phyloP scores from a whole-genome alignment of 176 grass and related monocot species.

The Phoenix dactylifera region DNA sequence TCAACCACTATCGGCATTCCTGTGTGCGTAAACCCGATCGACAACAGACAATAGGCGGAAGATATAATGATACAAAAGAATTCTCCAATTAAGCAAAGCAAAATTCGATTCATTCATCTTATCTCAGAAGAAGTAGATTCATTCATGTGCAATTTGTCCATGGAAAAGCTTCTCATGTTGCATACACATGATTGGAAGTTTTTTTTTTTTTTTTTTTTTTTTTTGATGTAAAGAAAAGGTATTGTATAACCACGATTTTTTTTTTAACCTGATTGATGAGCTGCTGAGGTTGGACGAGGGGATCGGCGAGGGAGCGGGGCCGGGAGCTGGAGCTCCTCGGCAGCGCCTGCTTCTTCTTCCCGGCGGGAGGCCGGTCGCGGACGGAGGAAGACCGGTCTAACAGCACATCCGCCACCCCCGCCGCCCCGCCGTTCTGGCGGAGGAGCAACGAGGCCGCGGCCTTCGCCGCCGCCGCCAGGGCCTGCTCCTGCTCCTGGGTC shows the following conservation, averaged over 20 bases:
- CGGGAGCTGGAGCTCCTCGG: conserved; percentile 84
- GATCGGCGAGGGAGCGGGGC: conserved; percentile 64
- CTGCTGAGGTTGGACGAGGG: conserved; percentile 61
- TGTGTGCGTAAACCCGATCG: too few species aligned
- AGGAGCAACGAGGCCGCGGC: conserved; percentile 35
- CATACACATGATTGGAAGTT: too few species aligned
- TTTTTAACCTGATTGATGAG: conserved; percentile 62
- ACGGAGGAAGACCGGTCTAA: conserved; percentile 82
- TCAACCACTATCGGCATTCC: too few species aligned
- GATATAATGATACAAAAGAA: too few species aligned
- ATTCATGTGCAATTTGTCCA: too few species aligned
- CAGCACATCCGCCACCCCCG: not conserved
- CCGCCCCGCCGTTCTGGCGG: conserved; percentile 29
- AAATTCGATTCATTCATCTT: too few species aligned
- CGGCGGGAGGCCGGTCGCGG: conserved; percentile 36
- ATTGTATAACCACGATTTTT: too few species aligned
- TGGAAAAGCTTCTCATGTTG: too few species aligned
- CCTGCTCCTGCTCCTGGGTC: conserved; percentile 52
- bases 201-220: too few species aligned
- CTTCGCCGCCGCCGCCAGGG: conserved; percentile 55
- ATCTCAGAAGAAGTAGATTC: too few species aligned
- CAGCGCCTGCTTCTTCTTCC: conserved; percentile 38
- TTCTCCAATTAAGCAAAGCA: too few species aligned
- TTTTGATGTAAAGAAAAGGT: not conserved
- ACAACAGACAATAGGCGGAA: too few species aligned